Base-by-base conservation (phyloP, 768 basidiomycete species). In the Rhizopogon vesiculosus region DNA sequence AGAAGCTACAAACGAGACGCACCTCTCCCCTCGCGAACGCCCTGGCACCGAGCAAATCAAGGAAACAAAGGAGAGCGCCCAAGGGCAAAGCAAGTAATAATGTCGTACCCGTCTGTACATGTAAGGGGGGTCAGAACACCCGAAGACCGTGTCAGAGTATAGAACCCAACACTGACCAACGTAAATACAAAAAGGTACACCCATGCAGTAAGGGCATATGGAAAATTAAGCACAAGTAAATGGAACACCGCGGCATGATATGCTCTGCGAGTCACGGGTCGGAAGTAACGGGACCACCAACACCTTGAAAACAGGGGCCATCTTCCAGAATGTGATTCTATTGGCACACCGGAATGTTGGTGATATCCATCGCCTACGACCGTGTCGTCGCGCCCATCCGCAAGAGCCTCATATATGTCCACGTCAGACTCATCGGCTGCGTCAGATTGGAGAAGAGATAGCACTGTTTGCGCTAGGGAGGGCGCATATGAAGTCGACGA, bases 141-240 rank as follows among this genome's bases (percentile, higher is more conserved):
- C 40, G 16, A 38, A 6, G 22, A 44, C 43, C 42, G 5, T 18
- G 3, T 31, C 3, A 28, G 42, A 15, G 7, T 13, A 4, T 35
- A 10, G 41, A 38, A 19, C 7, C 8, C 18, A 49, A n/a, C 41
- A 76, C 85, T 61, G 62, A 91, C 90, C 69, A 93, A 71, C 0
- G 90, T 92, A 62, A 91, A 87, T 10, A 89, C 83, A 61, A 92
- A 90, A 15, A 89, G 73, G 65, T 83, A 91, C 9, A 90, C 65
- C 85, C 86, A 91, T n/a, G 87, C 86, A n/a, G 74, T 65, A 56
- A 92, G 69, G 15, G 87, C 87, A 62, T 81, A 91, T 0, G 89
- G 89, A 63, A 93, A 89, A 69, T 93, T 92, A 62, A 92, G 45
- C 25, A 87, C 73, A 42, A 84, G 65, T 19, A 93, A 75, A 66